These are phyloP conservation scores for Lactarius deliciosus DNA, from an alignment of 768 basidiomycete genomes.

Conservation along the genomic window DNA sequence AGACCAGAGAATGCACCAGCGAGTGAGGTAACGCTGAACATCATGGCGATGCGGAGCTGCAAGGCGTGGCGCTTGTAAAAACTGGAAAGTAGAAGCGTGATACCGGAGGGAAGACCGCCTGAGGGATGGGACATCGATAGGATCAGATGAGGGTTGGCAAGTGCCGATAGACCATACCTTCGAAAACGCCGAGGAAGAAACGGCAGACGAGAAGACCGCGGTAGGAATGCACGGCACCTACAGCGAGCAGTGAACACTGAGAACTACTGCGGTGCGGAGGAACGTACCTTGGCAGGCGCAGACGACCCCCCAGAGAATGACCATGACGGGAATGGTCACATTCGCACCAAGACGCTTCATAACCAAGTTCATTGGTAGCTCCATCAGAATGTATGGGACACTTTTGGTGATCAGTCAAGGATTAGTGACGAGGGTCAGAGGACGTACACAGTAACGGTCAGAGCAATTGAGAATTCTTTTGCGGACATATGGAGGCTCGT, in stretches of 20 bases:
- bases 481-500: conserved; percentile 33
- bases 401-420: conserved; percentile 31
- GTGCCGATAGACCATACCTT: conserved; percentile 42
- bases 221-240: conserved; percentile 49
- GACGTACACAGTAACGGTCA: conserved; percentile 23
- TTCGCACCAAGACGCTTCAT: conserved; percentile 51
- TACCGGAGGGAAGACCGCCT: conserved; percentile 47
- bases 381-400: conserved; percentile 32
- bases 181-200: conserved; percentile 51
- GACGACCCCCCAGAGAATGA: conserved; percentile 63
- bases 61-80: conserved; percentile 34
- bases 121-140: neutral
- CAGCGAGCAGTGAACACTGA: neutral
- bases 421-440: neutral
- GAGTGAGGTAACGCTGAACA: conserved; percentile 46
- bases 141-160: neutral
- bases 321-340: conserved; percentile 59
- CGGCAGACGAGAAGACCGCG: conserved; percentile 54
- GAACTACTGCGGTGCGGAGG: neutral
- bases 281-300: conserved; percentile 56
- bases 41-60: conserved; percentile 39
- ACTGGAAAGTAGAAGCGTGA: conserved; percentile 31
- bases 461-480: neutral
- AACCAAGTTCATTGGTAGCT: conserved; percentile 33
- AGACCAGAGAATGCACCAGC: conserved; percentile 64